Conservation (phyloP, 805 yeast genomes). For the Martiniozyma abietophila region DNA sequence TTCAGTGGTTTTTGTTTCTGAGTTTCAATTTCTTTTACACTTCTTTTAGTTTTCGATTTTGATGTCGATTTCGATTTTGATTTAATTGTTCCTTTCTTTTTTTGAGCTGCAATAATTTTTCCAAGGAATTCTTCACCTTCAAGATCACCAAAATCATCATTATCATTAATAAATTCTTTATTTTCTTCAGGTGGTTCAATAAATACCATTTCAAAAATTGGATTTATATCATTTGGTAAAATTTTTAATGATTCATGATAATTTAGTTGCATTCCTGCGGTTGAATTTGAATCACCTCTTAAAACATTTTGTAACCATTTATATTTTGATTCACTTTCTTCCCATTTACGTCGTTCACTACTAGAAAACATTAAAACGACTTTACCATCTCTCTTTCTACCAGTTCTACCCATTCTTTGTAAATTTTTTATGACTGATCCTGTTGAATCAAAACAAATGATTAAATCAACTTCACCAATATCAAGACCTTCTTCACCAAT, state of each 20-base stretch:
- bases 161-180: constrained; percentile 35
- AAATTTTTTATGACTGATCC: constrained; percentile 87
- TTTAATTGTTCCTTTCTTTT: constrained; percentile 23
- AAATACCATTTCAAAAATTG: constrained; percentile 44
- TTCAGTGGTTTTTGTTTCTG: constrained; percentile 21
- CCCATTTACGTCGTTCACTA: constrained; percentile 70
- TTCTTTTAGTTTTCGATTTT: constrained; percentile 9
- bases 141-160: constrained; percentile 34
- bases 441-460: constrained; percentile 88
- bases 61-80: not conserved
- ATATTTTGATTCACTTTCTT: constrained; percentile 78
- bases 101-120: constrained; percentile 58
- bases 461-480: constrained; percentile 95
- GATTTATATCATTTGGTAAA: constrained; percentile 48
- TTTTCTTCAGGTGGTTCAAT: constrained; percentile 71
- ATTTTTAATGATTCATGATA: too few species aligned
- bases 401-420: constrained; percentile 98
- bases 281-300: too few species aligned
- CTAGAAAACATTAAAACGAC: constrained; percentile 68
- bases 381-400: constrained; percentile 85
- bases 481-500: constrained; percentile 98
- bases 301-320: constrained; percentile 66
- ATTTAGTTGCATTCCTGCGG: too few species aligned
- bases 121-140: constrained; percentile 55
- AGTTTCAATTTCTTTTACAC: constrained; percentile 12